phyloP scores from a whole-genome alignment of 2,329 filamentous ascomycete species.

The Neophaeococcomyces aloes region DNA sequence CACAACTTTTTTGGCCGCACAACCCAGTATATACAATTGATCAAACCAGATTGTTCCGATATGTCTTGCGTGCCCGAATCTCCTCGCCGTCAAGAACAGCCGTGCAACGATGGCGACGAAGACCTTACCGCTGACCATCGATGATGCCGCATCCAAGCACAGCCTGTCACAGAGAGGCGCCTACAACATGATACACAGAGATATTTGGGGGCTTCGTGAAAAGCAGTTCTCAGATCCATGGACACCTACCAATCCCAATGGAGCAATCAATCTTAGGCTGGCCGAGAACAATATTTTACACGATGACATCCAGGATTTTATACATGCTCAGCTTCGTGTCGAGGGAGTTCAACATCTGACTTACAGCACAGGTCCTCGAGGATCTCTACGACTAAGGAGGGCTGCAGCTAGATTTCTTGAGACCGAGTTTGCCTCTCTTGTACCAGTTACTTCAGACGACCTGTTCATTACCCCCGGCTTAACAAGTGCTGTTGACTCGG shows the following conservation, averaged over 20 bases:
- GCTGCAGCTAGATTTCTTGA: conserved; percentile 22
- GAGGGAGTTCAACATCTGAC: conserved; percentile 17
- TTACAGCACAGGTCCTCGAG: conserved; percentile 24
- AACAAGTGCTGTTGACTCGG: conserved; percentile 21
- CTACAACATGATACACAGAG: conserved; percentile 2
- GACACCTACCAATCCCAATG: conserved; percentile 7
- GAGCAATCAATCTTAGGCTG: conserved; percentile 11
- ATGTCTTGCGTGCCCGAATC: too few species aligned
- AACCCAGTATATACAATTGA: too few species aligned
- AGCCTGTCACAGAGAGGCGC: background rate
- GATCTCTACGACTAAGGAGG: conserved; percentile 21
- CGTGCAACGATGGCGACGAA: too few species aligned
- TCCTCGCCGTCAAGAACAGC: too few species aligned
- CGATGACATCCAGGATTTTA: conserved; percentile 8
- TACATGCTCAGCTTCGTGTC: conserved; percentile 3
- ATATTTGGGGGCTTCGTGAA: conserved; percentile 12
- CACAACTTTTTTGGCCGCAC: too few species aligned
- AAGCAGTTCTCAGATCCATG: conserved; percentile 13
- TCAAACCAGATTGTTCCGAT: too few species aligned
- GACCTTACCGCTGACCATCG: too few species aligned
- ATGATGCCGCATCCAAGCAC: background rate
- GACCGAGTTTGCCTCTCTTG: conserved; percentile 14
- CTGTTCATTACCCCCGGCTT: conserved; percentile 23
- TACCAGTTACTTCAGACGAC: conserved; percentile 16
- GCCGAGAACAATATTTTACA: conserved; percentile 14